Percentiles rank a stretch among this genome's conserved stretches.
Evolutionary conservation across 352 stramenopile genomes (phyloP).

Genomic region (Pythium oligandrum): DNA sequence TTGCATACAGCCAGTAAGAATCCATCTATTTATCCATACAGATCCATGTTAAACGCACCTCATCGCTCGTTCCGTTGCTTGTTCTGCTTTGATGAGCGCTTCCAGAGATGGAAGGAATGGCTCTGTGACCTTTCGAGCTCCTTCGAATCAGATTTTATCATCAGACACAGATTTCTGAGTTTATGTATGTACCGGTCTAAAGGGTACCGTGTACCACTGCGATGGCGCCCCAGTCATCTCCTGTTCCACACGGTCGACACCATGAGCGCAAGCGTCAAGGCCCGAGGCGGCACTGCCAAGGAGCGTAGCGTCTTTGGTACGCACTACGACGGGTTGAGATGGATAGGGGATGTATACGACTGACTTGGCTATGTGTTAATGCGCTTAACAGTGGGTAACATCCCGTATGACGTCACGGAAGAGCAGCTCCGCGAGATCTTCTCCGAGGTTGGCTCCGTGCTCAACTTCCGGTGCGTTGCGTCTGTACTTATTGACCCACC

Average conservation of each 20-base stretch:
- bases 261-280: constrained; percentile 37
- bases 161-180: too few species aligned
- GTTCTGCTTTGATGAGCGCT: neutral
- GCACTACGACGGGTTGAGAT: neutral
- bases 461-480: constrained; percentile 74
- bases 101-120: constrained; percentile 8
- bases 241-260: too few species aligned
- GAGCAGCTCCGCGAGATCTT: constrained; percentile 87
- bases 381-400: constrained; percentile 68
- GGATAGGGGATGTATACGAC: too few species aligned
- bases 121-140: constrained; percentile 16
- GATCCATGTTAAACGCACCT: neutral
- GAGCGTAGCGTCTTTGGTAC: constrained; percentile 85
- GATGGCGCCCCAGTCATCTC: too few species aligned
- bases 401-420: constrained; percentile 86
- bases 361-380: neutral
- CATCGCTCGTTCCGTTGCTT: constrained; percentile 1
- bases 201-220: neutral
- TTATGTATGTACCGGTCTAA: neutral
- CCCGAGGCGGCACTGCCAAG: constrained; percentile 63
- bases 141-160: too few species aligned
- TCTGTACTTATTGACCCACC: neutral
- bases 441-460: constrained; percentile 71
- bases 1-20: neutral
- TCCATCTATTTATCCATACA: neutral